phyloP scores from a whole-genome alignment of 164 flowering plant species.

The Aristolochia fimbriata region DNA sequence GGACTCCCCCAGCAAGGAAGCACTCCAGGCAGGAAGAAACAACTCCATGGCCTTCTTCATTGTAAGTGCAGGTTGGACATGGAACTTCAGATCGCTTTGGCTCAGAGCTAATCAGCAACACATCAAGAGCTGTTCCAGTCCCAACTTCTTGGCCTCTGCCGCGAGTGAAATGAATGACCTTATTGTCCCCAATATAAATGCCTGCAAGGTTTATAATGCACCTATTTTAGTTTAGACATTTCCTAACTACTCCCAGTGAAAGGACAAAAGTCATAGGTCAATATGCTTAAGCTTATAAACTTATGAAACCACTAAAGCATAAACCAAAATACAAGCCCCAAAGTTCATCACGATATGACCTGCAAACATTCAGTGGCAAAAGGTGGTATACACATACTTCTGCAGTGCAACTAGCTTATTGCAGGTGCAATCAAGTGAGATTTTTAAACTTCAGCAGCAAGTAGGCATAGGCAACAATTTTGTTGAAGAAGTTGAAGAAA shows the following conservation, averaged over 20 bases:
- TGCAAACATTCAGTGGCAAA: no score
- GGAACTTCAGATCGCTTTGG: constrained; percentile 17
- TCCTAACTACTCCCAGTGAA: neutral
- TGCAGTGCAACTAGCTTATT: no score
- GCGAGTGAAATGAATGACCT: constrained; percentile 83
- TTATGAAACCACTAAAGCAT: no score
- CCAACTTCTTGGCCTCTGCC: constrained; percentile 76
- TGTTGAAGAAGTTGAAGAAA: no score
- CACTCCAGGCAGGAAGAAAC: constrained; percentile 32
- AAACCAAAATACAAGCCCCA: no score
- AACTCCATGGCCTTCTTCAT: constrained; percentile 35
- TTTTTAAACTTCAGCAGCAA: no score
- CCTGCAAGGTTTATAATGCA: constrained; percentile 22
- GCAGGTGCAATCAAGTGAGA: no score
- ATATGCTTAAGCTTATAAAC: no score
- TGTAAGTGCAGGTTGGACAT: constrained; percentile 34
- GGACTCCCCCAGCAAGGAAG: constrained; percentile 29
- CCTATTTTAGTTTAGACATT: neutral
- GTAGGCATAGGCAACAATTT: no score
- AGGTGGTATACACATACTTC: no score
- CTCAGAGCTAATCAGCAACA: constrained; percentile 36
- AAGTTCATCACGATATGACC: no score
- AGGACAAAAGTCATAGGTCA: neutral
- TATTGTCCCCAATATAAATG: constrained; percentile 69
- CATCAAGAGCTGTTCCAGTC: constrained; percentile 73